Percentiles rank a stretch among this genome's conserved stretches.
Evolutionary conservation across 768 basidiomycete genomes (phyloP).

Genomic region (Daedaleopsis sinensis): DNA sequence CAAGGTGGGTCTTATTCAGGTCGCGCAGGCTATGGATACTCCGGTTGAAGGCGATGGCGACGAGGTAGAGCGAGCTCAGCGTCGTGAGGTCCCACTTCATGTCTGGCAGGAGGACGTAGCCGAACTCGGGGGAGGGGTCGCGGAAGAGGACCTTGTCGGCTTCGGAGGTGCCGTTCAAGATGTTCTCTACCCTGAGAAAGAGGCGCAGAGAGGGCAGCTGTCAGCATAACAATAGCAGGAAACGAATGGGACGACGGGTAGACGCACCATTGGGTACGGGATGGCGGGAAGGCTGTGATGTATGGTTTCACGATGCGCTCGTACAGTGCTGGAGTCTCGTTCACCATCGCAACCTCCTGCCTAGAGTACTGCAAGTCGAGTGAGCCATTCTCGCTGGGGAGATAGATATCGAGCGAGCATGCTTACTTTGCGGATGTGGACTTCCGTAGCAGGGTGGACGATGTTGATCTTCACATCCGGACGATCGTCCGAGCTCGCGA

Average conservation of each 20-base stretch:
- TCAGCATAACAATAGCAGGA: not conserved
- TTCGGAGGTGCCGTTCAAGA: slow-evolving; percentile 78
- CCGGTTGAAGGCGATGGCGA: slow-evolving; percentile 70
- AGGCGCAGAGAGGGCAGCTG: not conserved
- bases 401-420: not conserved
- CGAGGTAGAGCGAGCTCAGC: slow-evolving; percentile 79
- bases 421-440: slow-evolving; percentile 81
- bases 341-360: slow-evolving; percentile 73
- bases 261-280: slow-evolving; percentile 78
- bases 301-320: slow-evolving; percentile 73
- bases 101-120: slow-evolving; percentile 87
- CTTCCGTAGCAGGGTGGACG: slow-evolving; percentile 87
- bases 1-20: slow-evolving; percentile 63
- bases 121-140: slow-evolving; percentile 46
- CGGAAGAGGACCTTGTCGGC: slow-evolving; percentile 71
- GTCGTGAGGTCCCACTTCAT: slow-evolving; percentile 94
- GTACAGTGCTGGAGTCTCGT: slow-evolving; percentile 84
- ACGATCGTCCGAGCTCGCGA: slow-evolving; percentile 39
- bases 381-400: not conserved
- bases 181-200: slow-evolving; percentile 77
- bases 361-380: slow-evolving; percentile 61
- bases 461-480: slow-evolving; percentile 84
- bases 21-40: slow-evolving; percentile 77
- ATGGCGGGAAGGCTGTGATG: slow-evolving; percentile 71
- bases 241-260: not conserved